phyloP scores from a whole-genome alignment of 2,329 filamentous ascomycete species.

The Talaromyces sp. region DNA sequence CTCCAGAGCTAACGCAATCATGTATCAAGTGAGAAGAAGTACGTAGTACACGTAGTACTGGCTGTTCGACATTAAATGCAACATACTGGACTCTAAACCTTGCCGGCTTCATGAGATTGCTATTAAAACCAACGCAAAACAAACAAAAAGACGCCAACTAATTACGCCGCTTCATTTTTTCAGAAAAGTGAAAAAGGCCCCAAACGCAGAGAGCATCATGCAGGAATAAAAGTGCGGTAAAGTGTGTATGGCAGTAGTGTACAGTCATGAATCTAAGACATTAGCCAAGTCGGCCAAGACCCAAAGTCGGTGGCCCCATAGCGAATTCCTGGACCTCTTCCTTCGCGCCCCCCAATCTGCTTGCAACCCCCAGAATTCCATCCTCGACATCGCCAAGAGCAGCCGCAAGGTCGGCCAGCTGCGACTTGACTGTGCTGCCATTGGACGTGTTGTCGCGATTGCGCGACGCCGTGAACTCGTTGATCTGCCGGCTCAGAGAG shows the following conservation, averaged over 20 bases:
- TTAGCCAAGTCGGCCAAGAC: constrained; percentile 19
- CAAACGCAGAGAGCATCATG: background rate
- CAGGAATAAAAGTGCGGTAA: background rate
- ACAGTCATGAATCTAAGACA: background rate
- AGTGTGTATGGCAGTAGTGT: background rate
- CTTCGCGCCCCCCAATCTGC: constrained; percentile 53
- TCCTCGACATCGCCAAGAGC: constrained; percentile 62
- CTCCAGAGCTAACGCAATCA: too few relatives aligned
- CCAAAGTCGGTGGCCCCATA: constrained; percentile 34
- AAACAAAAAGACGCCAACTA: background rate
- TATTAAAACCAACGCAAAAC: background rate
- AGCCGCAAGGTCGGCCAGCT: constrained; percentile 45
- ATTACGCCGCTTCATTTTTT: background rate
- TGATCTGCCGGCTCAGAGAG: constrained; percentile 55
- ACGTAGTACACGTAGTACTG: background rate
- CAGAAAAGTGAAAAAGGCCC: background rate
- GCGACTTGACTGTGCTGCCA: constrained; percentile 41
- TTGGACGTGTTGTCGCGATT: constrained; percentile 33
- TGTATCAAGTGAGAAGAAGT: background rate
- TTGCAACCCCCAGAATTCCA: constrained; percentile 59
- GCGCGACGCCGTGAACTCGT: constrained; percentile 44
- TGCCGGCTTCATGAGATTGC: background rate
- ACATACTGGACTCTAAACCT: too few relatives aligned
- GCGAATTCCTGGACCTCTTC: constrained; percentile 57
- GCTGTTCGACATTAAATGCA: background rate